Conservation (phyloP, 1,284 basidiomycete species). For the Ustilago trichophora region DNA sequence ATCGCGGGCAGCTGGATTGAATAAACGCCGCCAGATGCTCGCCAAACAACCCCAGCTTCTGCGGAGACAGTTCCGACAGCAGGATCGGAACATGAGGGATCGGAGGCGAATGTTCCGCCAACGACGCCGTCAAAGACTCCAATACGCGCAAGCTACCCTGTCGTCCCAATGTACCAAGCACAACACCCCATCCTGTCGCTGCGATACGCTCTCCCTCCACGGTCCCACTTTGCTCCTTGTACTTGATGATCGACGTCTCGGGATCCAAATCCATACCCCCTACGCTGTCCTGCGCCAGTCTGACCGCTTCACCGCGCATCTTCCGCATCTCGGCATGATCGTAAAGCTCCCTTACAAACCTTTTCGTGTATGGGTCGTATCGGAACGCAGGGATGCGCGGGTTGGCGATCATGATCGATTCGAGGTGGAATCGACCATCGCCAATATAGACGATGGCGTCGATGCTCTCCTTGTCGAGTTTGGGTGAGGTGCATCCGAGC, state of each 20-base stretch:
- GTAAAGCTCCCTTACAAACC: constrained; percentile 91
- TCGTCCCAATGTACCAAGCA: constrained; percentile 91
- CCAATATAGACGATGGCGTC: constrained; percentile 77
- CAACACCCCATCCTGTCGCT: constrained; percentile 79
- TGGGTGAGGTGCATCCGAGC: constrained; percentile 93
- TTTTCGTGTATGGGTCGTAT: constrained; percentile 98
- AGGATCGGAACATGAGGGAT: constrained; percentile 84
- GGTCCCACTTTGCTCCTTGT: constrained; percentile 10
- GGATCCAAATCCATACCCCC: constrained; percentile 38
- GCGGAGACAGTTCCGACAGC: constrained; percentile 92
- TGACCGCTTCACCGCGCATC: constrained; percentile 78
- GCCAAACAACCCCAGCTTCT: constrained; percentile 86
- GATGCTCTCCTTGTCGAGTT: constrained; percentile 66
- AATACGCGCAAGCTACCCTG: constrained; percentile 92
- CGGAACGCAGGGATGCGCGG: constrained; percentile 94
- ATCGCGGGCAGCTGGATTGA: constrained; percentile 92
- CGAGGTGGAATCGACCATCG: constrained; percentile 96
- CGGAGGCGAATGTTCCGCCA: constrained; percentile 33
- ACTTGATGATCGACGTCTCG: constrained; percentile 15
- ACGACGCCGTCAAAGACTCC: constrained; percentile 67
- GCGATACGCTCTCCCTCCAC: constrained; percentile 46
- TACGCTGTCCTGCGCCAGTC: constrained; percentile 56
- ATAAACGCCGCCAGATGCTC: constrained; percentile 82
- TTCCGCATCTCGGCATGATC: constrained; percentile 86
- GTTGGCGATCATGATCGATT: constrained; percentile 99